These are phyloP conservation scores for Cercospora janseana DNA, from an alignment of 2,329 filamentous ascomycete species.

Conservation along the genomic window DNA sequence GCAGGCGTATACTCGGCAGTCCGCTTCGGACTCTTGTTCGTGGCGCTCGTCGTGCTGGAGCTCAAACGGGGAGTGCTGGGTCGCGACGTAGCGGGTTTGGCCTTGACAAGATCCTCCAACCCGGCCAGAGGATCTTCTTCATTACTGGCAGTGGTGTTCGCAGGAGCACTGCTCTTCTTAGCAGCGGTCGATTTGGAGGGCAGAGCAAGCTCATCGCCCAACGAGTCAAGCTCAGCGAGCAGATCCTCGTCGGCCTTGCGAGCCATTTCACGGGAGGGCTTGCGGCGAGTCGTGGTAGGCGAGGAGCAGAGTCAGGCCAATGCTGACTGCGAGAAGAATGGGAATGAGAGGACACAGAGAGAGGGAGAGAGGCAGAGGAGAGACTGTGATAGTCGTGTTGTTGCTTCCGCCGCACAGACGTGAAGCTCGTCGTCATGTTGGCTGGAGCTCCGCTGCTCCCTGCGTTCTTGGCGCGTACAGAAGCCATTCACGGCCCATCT, in stretches of 20 bases:
- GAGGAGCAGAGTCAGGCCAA: background rate
- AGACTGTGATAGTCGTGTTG: no score
- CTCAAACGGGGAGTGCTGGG: conserved; percentile 76
- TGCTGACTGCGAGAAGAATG: background rate
- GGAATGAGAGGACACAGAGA: no score
- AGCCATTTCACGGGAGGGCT: conserved; percentile 43
- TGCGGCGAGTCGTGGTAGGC: conserved; percentile 21
- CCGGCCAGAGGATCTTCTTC: conserved; percentile 78
- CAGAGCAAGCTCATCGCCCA: conserved; percentile 26
- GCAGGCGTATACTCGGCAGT: conserved; percentile 51
- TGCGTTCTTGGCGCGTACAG: background rate
- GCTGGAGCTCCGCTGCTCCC: background rate
- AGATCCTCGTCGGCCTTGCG: conserved; percentile 40
- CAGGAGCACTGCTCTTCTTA: conserved; percentile 37
- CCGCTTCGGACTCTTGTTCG: conserved; percentile 35
- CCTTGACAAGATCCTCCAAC: conserved; percentile 73
- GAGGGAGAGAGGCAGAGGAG: background rate
- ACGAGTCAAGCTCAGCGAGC: conserved; percentile 29
- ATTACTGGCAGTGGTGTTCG: conserved; percentile 44
- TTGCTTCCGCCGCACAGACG: no score
- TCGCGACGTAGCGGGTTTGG: conserved; percentile 63
- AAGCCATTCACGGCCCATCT: no score
- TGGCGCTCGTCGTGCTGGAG: conserved; percentile 46
- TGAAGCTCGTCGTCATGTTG: conserved; percentile 4
- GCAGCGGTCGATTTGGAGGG: conserved; percentile 39